Evolutionary conservation across 257 asterid genomes (phyloP).

Genomic region (Primulina huaijiensis): DNA sequence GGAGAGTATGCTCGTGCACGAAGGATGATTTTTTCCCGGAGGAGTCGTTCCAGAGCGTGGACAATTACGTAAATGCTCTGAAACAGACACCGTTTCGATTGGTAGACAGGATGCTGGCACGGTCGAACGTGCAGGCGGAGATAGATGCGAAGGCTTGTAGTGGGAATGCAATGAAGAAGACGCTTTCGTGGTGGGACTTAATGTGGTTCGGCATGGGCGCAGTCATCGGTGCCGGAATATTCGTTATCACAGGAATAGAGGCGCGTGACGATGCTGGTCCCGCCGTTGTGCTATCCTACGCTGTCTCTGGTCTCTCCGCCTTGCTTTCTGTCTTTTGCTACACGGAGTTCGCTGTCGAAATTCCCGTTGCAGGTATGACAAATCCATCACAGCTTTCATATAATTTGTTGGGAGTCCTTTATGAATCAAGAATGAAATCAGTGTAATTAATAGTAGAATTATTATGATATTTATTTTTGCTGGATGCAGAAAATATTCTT

Average conservation of each 20-base stretch:
- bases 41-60: slow-evolving; percentile 68
- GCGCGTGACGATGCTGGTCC: slow-evolving; percentile 55
- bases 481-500: too few species aligned
- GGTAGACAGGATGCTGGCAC: slow-evolving; percentile 48
- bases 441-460: too few species aligned
- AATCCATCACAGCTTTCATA: too few species aligned
- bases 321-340: slow-evolving; percentile 83
- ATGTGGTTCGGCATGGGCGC: slow-evolving; percentile 96
- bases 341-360: slow-evolving; percentile 83
- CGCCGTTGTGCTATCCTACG: slow-evolving; percentile 69
- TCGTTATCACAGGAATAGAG: slow-evolving; percentile 73
- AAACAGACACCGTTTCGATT: slow-evolving; percentile 54
- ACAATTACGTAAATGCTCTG: slow-evolving; percentile 53
- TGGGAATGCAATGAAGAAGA: slow-evolving; percentile 61
- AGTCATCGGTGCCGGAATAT: slow-evolving; percentile 84
- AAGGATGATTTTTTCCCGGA: slow-evolving; percentile 81
- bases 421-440: too few species aligned
- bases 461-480: too few species aligned
- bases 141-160: slow-evolving; percentile 54
- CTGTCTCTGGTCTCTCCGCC: slow-evolving; percentile 73
- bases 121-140: slow-evolving; percentile 57
- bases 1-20: slow-evolving; percentile 49
- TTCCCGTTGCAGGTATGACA: slow-evolving; percentile 70
- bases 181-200: slow-evolving; percentile 79
- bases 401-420: too few species aligned